These are phyloP conservation scores for Agapanthus africanus DNA, from an alignment of 106 monocot species.

Conservation along the genomic window DNA sequence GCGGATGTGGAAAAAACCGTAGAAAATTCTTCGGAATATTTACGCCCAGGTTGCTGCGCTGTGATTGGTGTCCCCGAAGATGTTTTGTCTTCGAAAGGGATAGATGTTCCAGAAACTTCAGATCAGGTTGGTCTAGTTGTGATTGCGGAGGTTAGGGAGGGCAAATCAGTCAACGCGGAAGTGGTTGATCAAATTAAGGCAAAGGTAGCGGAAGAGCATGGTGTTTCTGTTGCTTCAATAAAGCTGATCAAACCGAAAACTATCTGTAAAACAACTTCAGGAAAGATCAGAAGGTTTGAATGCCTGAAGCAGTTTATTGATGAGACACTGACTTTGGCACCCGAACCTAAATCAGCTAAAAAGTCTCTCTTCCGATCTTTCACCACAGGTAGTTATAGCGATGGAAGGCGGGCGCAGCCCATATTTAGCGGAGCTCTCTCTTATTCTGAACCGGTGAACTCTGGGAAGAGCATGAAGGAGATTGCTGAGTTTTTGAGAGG, in stretches of 20 bases:
- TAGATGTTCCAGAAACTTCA: constrained; percentile 25
- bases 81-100: constrained; percentile 28
- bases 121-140: constrained; percentile 54
- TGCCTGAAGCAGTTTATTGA: constrained; percentile 45
- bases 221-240: constrained; percentile 34
- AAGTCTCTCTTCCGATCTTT: constrained; percentile 31
- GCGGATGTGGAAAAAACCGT: constrained; percentile 50
- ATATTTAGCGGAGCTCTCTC: neutral
- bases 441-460: neutral
- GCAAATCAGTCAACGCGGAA: constrained; percentile 14
- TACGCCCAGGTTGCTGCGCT: constrained; percentile 51
- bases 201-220: constrained; percentile 44
- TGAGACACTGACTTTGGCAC: constrained; percentile 21
- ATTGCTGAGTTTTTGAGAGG: constrained; percentile 32
- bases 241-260: constrained; percentile 46
- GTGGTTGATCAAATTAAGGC: constrained; percentile 32
- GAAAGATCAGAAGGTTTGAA: constrained; percentile 47
- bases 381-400: constrained; percentile 27
- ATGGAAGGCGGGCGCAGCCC: neutral
- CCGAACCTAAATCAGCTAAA: constrained; percentile 1
- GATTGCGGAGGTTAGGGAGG: constrained; percentile 49
- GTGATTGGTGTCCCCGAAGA: constrained; percentile 53
- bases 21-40: constrained; percentile 27
- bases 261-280: constrained; percentile 47
- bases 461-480: constrained; percentile 24